Evolutionary conservation across 148 eudicot genomes (phyloP).

Genomic region (Cornus kousa): DNA sequence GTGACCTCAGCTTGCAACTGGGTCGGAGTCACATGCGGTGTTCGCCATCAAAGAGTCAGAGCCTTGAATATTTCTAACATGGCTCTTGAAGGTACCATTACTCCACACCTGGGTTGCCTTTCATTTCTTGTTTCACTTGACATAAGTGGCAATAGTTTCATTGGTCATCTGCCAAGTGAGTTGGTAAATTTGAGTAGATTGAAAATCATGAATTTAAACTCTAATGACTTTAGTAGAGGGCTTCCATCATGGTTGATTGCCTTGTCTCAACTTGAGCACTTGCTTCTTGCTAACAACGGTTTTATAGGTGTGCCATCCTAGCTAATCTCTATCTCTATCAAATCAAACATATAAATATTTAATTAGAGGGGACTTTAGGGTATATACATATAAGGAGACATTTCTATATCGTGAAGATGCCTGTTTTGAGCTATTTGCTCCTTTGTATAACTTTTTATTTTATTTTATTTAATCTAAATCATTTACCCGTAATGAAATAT

Average conservation of each 20-base stretch:
- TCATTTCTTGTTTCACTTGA: constrained; percentile 8
- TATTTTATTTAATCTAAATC: not conserved
- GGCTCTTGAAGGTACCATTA: constrained; percentile 2
- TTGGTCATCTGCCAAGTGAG: not conserved
- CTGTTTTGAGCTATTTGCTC: no score
- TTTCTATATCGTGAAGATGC: no score
- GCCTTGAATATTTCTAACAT: constrained; percentile 1
- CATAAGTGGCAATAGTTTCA: constrained; percentile 6
- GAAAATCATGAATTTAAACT: not conserved
- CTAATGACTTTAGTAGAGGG: constrained; percentile 2
- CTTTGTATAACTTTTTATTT: no score
- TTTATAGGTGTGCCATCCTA: constrained; percentile 4
- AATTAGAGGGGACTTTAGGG: not conserved
- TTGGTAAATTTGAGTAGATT: not conserved
- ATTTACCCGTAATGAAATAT: not conserved
- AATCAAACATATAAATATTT: not conserved
- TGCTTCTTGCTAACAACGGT: not conserved
- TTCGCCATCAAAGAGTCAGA: constrained; percentile 3
- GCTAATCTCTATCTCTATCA: not conserved
- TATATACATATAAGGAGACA: no score
- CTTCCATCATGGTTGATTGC: constrained; percentile 8
- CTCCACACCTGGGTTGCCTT: constrained; percentile 13
- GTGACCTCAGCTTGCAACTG: not conserved
- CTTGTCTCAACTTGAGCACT: not conserved
- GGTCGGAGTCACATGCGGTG: constrained; percentile 13